A percentile compares a stretch with the other conserved stretches of the same genome.
These are phyloP conservation scores for Leccinum angustisporum DNA, from an alignment of 1,284 basidiomycete species.

Conservation along the genomic window DNA sequence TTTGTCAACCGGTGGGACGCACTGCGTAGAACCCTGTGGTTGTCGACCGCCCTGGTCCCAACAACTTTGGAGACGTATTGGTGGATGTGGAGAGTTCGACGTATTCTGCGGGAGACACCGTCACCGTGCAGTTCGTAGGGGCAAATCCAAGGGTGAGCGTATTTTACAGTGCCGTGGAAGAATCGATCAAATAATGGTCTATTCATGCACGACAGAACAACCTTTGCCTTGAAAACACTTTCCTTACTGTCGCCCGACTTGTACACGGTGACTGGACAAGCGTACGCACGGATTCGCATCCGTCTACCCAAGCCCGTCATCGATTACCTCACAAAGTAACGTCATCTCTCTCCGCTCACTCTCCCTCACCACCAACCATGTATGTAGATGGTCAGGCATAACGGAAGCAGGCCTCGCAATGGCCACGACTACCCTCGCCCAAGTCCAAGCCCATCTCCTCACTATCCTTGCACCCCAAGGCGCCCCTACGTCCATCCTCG, in stretches of 20 bases:
- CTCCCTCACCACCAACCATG: neutral
- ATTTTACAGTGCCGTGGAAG: neutral
- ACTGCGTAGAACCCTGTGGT: constrained; percentile 55
- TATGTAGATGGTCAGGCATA: constrained; percentile 82
- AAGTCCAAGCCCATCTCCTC: constrained; percentile 74
- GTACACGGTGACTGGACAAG: constrained; percentile 53
- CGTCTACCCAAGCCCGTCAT: constrained; percentile 76
- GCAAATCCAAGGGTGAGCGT: constrained; percentile 72
- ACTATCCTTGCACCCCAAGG: constrained; percentile 45
- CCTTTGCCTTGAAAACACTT: constrained; percentile 71
- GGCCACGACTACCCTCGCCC: constrained; percentile 72
- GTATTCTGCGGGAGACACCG: constrained; percentile 59
- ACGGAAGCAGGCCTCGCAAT: constrained; percentile 67
- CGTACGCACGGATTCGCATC: constrained; percentile 76
- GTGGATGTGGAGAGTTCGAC: constrained; percentile 53
- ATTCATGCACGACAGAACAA: constrained; percentile 58
- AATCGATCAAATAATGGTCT: neutral
- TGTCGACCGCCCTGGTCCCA: constrained; percentile 56
- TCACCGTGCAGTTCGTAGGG: constrained; percentile 67
- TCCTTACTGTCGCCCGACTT: constrained; percentile 65
- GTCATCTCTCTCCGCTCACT: neutral
- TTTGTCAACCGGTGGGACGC: neutral
- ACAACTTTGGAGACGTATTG: constrained; percentile 66
- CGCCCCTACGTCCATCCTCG: constrained; percentile 75
- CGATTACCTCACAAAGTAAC: constrained; percentile 85